Conservation (phyloP, 2,329 filamentous ascomycete species). For the Rhynchosporium agropyri region DNA sequence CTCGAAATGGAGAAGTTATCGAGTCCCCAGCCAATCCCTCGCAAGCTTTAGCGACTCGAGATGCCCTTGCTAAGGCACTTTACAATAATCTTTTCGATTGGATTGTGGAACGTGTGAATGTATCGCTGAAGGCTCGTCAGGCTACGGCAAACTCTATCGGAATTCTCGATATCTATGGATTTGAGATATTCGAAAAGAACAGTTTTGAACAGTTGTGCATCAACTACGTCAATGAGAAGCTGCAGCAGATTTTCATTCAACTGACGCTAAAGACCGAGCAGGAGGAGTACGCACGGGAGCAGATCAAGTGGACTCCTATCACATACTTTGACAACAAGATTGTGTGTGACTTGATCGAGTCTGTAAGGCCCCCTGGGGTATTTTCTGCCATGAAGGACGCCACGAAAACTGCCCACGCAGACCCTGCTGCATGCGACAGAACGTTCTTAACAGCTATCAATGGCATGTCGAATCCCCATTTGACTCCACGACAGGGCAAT, state of each 20-base stretch:
- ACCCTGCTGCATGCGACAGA: conserved; percentile 89
- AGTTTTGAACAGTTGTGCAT: conserved; percentile 99
- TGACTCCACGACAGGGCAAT: conserved; percentile 88
- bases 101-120: conserved; percentile 93
- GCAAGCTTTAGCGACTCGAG: conserved; percentile 83
- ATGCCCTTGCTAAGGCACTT: conserved; percentile 92
- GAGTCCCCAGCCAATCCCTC: conserved; percentile 81
- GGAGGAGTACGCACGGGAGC: conserved; percentile 92
- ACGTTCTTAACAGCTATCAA: conserved; percentile 95
- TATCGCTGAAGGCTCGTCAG: conserved; percentile 79
- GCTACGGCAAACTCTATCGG: conserved; percentile 82
- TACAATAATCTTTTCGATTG: conserved; percentile 98
- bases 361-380: conserved; percentile 84
- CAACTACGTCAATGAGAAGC: conserved; percentile 99
- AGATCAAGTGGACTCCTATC: conserved; percentile 99
- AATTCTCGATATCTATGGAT: conserved; percentile 98
- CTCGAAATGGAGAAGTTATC: conserved; percentile 66
- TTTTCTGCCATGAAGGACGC: conserved; percentile 97
- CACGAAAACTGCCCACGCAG: conserved; percentile 96
- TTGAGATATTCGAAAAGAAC: conserved; percentile 99
- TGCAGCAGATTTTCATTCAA: conserved; percentile 99
- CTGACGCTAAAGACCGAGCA: conserved; percentile 95
- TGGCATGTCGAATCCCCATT: conserved; percentile 86
- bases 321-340: conserved; percentile 99
- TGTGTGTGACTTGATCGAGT: conserved; percentile 95